These are phyloP conservation scores for Dactylellina sp. DNA, from an alignment of 2,329 filamentous ascomycete genomes.

Conservation along the genomic window DNA sequence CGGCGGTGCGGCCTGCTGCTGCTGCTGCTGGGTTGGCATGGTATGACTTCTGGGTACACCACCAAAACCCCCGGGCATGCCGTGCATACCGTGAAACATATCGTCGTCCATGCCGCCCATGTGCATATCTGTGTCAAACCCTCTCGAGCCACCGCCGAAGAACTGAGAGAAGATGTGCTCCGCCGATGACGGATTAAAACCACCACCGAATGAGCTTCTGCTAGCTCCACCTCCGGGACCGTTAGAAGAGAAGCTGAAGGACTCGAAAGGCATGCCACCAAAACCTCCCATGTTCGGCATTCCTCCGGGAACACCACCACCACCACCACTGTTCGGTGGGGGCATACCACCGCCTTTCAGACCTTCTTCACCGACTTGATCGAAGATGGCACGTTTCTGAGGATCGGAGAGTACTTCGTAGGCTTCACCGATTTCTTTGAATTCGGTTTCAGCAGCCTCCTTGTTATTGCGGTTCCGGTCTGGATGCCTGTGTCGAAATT, in stretches of 20 bases:
- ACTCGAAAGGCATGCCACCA: constrained; percentile 70
- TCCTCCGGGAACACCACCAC: constrained; percentile 69
- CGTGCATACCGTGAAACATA: constrained; percentile 39
- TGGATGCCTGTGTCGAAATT: constrained; percentile 37
- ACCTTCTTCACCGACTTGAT: constrained; percentile 94
- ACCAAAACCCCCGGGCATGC: constrained; percentile 35
- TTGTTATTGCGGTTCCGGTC: constrained; percentile 95
- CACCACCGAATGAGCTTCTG: constrained; percentile 80
- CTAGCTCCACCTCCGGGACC: constrained; percentile 74
- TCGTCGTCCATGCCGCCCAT: constrained; percentile 57
- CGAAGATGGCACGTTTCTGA: constrained; percentile 73
- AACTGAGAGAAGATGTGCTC: constrained; percentile 50
- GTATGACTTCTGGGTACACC: constrained; percentile 42
- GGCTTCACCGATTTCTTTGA: constrained; percentile 81
- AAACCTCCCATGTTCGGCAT: constrained; percentile 63
- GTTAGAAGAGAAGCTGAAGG: constrained; percentile 39
- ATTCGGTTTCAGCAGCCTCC: constrained; percentile 80
- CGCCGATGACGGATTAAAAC: constrained; percentile 50
- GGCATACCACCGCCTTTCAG: constrained; percentile 77
- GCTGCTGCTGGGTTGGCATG: constrained; percentile 33
- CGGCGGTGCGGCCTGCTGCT: not conserved
- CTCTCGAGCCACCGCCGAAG: constrained; percentile 17
- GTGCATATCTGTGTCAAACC: constrained; percentile 44
- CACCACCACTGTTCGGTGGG: constrained; percentile 5
- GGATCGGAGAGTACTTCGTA: constrained; percentile 95